Evolutionary conservation across 208 protist species (phyloP).

Genomic region (Trypanosoma scelopori): DNA sequence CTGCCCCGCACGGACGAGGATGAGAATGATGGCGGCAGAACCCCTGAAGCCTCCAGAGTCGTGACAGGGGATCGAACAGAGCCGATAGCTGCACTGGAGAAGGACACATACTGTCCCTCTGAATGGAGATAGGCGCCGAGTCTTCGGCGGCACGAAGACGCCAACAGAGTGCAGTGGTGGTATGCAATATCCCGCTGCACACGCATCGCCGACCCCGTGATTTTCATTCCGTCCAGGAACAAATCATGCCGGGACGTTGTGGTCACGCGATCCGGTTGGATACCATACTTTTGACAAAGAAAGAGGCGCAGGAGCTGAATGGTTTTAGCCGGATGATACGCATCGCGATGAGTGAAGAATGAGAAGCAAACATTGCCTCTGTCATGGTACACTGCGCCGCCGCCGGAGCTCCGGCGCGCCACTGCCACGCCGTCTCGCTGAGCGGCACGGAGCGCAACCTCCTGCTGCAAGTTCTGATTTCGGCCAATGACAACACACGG

Average conservation of each 20-base stretch:
- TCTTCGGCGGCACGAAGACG: constrained; percentile 35
- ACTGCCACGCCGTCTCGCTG: constrained; percentile 46
- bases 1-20: background rate
- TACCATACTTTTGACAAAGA: constrained; percentile 39
- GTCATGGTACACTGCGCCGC: constrained; percentile 88
- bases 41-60: constrained; percentile 36
- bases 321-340: constrained; percentile 72
- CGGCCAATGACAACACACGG: constrained; percentile 85
- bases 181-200: constrained; percentile 79
- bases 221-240: constrained; percentile 82
- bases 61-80: constrained; percentile 79
- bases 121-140: constrained; percentile 58
- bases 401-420: constrained; percentile 77
- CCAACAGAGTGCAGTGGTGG: constrained; percentile 87
- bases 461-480: constrained; percentile 79
- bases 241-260: constrained; percentile 77
- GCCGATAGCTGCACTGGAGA: constrained; percentile 48
- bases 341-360: constrained; percentile 68
- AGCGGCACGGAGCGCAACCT: constrained; percentile 53
- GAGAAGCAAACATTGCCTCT: constrained; percentile 78
- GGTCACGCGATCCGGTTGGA: constrained; percentile 47
- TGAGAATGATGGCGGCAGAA: constrained; percentile 4
- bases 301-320: constrained; percentile 67
- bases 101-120: constrained; percentile 49
- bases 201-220: constrained; percentile 88